phyloP scores from a whole-genome alignment of 2,329 filamentous ascomycete genomes.

The Alternaria viburni region DNA sequence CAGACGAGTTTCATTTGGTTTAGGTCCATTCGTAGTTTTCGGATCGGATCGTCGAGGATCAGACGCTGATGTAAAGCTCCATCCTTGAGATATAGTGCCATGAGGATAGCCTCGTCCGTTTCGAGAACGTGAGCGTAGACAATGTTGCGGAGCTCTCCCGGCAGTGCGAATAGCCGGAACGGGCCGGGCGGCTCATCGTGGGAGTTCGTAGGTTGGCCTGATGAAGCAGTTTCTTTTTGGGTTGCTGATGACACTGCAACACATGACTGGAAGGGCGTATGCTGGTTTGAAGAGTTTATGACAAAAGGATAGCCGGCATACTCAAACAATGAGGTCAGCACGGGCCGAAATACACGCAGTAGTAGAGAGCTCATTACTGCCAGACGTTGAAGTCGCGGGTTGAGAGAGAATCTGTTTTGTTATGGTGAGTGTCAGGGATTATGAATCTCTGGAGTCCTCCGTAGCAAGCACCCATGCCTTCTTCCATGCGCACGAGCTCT shows the following conservation, averaged over 20 bases:
- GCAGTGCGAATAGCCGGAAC: neutral
- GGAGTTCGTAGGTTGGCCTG: neutral
- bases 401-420: neutral
- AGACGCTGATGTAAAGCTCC: neutral
- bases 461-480: neutral
- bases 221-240: neutral
- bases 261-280: neutral
- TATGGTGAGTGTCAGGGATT: neutral
- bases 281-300: neutral
- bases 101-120: neutral
- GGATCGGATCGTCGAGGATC: neutral
- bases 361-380: neutral
- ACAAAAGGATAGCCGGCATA: neutral
- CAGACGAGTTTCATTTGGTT: neutral
- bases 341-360: neutral
- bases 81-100: neutral
- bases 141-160: neutral
- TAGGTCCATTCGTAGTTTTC: fast-evolving
- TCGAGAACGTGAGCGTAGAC: neutral
- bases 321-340: neutral
- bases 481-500: neutral
- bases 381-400: neutral
- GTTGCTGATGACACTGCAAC: neutral
- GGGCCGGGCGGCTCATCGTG: neutral
- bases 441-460: neutral